Conservation (phyloP, 306 rosid species). For the Trifolium repens region DNA sequence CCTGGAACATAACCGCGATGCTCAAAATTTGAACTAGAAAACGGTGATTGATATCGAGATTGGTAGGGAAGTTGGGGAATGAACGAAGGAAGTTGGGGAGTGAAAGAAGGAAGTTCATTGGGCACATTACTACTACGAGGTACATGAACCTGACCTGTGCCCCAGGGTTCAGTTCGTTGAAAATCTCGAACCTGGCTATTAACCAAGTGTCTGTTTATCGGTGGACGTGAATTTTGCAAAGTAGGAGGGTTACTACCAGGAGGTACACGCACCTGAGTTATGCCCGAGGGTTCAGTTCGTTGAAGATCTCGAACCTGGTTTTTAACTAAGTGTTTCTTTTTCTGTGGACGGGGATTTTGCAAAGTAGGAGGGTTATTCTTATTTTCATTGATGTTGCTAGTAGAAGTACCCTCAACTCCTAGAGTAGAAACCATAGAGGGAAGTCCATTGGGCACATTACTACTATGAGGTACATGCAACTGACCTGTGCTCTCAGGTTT, state of each 20-base stretch:
- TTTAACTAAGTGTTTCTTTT: conserved; percentile 29
- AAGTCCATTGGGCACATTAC: background rate
- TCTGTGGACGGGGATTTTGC: conserved; percentile 25
- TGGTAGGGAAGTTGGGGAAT: conserved; percentile 15
- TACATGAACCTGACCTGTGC: conserved; percentile 22
- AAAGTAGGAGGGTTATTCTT: conserved; percentile 4
- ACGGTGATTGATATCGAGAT: conserved; percentile 32
- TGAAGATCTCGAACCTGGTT: conserved; percentile 10
- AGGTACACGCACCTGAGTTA: conserved; percentile 19
- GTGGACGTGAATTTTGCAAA: background rate
- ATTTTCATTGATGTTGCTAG: conserved; percentile 13
- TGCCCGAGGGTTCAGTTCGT: conserved; percentile 24
- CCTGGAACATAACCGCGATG: conserved; percentile 11
- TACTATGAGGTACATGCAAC: conserved; percentile 12
- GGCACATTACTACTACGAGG: background rate
- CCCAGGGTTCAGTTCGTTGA: too few species aligned
- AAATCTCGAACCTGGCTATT: too few species aligned
- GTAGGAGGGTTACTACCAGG: background rate
- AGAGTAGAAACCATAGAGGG: conserved; percentile 11
- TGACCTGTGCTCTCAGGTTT: conserved; percentile 6
- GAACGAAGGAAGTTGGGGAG: conserved; percentile 3
- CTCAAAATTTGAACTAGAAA: conserved; percentile 29
- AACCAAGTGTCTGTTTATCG: too few species aligned
- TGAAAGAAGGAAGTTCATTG: background rate
- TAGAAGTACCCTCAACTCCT: conserved; percentile 24